phyloP scores from a whole-genome alignment of 176 grass and related monocot species.

The Eleusine coracana region DNA sequence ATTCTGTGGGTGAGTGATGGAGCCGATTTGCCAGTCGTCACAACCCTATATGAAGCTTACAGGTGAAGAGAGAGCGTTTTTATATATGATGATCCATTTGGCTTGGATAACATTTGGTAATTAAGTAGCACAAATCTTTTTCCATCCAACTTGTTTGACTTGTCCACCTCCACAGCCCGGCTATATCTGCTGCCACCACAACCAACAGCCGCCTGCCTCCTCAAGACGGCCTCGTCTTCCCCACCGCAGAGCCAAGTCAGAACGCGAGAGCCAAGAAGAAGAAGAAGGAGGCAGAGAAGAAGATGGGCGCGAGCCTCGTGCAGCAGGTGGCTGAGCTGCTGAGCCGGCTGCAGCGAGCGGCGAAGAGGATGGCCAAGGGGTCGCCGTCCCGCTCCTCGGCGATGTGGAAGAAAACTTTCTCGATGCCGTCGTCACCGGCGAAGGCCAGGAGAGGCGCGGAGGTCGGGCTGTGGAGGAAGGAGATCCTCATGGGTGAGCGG shows the following conservation, averaged over 20 bases:
- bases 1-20: not conserved
- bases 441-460: slow-evolving; percentile 17
- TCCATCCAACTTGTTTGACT: not conserved
- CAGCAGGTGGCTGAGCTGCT: slow-evolving; percentile 59
- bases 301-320: slow-evolving; percentile 59
- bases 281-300: not conserved
- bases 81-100: too few species aligned
- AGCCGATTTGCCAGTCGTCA: not conserved
- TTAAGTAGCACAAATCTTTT: not conserved
- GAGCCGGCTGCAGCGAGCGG: slow-evolving; percentile 53
- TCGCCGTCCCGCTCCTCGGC: not conserved
- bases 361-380: slow-evolving; percentile 38
- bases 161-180: not conserved
- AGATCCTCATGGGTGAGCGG: slow-evolving; percentile 78
- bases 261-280: not conserved
- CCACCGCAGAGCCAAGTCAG: too few species aligned
- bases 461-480: slow-evolving; percentile 66
- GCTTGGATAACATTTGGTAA: not conserved
- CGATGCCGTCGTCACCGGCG: not conserved
- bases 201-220: not conserved
- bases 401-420: slow-evolving; percentile 45
- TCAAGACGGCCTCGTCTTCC: not conserved
- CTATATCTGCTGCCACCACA: slow-evolving; percentile 36
- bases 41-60: not conserved
- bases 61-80: not conserved